These are phyloP conservation scores for Rhodomyrtus tomentosa DNA, from an alignment of 345 rosid species.

Conservation along the genomic window DNA sequence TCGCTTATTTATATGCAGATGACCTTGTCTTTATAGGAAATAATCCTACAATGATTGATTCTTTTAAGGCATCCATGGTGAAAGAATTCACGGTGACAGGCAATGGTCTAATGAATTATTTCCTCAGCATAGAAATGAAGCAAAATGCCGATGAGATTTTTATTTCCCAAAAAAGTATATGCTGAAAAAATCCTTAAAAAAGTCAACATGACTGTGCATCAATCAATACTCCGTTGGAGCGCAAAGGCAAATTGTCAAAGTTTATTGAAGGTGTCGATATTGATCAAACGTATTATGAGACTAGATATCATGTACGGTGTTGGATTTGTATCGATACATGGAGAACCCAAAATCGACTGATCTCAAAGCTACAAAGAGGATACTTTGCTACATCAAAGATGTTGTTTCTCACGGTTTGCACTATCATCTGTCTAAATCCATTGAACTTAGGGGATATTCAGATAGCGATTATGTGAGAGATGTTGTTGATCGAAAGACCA, in stretches of 20 bases:
- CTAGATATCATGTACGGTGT: background rate
- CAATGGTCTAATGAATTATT: background rate
- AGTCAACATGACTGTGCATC: background rate
- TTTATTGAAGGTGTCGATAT: background rate
- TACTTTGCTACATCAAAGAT: background rate
- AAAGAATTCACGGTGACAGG: background rate
- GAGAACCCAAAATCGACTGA: background rate
- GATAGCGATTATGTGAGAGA: no score
- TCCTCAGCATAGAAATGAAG: background rate
- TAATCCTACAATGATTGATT: background rate
- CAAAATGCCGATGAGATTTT: background rate
- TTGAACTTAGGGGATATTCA: no score
- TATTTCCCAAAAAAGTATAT: background rate
- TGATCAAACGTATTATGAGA: background rate
- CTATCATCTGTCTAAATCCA: no score
- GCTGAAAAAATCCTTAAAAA: background rate
- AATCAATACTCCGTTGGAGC: background rate
- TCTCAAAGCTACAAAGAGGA: background rate
- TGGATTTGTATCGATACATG: background rate
- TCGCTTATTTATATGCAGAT: background rate
- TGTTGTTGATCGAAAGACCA: no score
- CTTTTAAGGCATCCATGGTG: background rate
- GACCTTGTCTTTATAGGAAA: background rate
- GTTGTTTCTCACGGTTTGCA: background rate
- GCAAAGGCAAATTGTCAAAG: background rate